A percentile compares a stretch with the other conserved stretches of the same genome.
Evolutionary conservation across 2,329 filamentous ascomycete species (phyloP).

Genomic region (Fusarium chaquense): DNA sequence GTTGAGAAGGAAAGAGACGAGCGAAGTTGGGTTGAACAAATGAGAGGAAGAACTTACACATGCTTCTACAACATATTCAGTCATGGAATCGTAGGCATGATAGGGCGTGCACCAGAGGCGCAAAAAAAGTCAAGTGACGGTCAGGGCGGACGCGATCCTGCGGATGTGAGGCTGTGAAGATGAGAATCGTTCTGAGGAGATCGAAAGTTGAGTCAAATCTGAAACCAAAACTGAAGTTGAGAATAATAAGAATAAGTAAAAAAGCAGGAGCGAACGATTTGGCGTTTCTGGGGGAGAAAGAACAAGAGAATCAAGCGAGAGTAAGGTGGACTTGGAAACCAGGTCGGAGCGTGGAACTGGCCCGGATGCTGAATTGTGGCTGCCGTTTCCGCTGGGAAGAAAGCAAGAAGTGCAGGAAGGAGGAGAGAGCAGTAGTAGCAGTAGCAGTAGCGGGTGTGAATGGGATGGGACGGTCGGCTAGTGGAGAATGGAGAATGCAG

Average conservation of each 20-base stretch:
- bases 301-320: conserved; percentile 44
- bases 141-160: conserved; percentile 29
- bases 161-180: conserved; percentile 33
- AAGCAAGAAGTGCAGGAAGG: conserved; percentile 19
- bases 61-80: conserved; percentile 58
- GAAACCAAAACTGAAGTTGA: background rate
- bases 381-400: conserved; percentile 18
- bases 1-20: conserved; percentile 4
- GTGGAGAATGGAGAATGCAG: conserved; percentile 34
- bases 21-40: background rate
- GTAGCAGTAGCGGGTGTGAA: conserved; percentile 21
- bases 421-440: background rate
- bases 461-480: conserved; percentile 9
- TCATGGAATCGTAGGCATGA: conserved; percentile 51
- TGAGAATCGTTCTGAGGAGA: conserved; percentile 9
- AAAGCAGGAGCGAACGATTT: conserved; percentile 35
- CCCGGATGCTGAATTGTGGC: conserved; percentile 35
- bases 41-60: conserved; percentile 54
- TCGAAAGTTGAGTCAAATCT: background rate
- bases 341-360: conserved; percentile 35
- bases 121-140: conserved; percentile 42
- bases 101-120: conserved; percentile 50
- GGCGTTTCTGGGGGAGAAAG: conserved; percentile 33
- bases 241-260: conserved; percentile 34
- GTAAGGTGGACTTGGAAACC: conserved; percentile 34